phyloP scores from a whole-genome alignment of 139 green algal genomes.

The Edaphochlamys debaryana region DNA sequence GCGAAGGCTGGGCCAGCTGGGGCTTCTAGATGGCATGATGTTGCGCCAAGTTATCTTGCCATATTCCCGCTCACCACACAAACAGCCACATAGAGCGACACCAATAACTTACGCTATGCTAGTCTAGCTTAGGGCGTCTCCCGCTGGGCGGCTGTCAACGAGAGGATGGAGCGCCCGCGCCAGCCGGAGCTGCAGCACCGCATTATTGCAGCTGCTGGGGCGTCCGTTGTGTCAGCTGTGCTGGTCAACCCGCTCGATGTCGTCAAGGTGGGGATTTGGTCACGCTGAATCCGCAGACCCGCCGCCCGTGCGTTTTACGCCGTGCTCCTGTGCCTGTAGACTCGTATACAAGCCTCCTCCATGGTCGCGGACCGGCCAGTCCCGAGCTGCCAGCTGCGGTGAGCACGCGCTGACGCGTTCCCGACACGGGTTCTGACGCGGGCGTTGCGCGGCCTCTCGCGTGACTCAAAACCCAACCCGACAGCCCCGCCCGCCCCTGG shows the following conservation, averaged over 20 bases:
- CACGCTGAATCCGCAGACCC: too few relatives aligned
- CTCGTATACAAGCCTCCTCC: slow-evolving; percentile 16
- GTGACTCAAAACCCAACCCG: neutral
- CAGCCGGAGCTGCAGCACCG: slow-evolving; percentile 27
- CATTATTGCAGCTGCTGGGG: slow-evolving; percentile 68
- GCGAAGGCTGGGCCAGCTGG: too few relatives aligned
- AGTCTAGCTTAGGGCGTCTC: too few relatives aligned
- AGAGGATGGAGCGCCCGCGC: too few relatives aligned
- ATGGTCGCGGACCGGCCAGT: slow-evolving; percentile 2
- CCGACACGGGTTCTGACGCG: neutral
- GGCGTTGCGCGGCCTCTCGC: too few relatives aligned
- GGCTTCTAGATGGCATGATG: too few relatives aligned
- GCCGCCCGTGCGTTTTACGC: neutral
- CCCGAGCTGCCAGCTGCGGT: slow-evolving; percentile 26
- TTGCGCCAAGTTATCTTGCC: too few relatives aligned
- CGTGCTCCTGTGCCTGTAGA: too few relatives aligned
- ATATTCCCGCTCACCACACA: too few relatives aligned
- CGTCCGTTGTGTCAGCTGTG: slow-evolving; percentile 71
- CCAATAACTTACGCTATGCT: too few relatives aligned
- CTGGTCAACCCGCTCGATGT: slow-evolving; percentile 89
- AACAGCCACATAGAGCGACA: too few relatives aligned
- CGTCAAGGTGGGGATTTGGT: slow-evolving; percentile 77
- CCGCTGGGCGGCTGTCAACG: too few relatives aligned
- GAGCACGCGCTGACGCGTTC: slow-evolving; percentile 11
- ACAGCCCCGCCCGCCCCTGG: neutral